Base-by-base conservation (phyloP, 495 filamentous ascomycete genomes). In the Lasiosphaeriaceae sp. region DNA sequence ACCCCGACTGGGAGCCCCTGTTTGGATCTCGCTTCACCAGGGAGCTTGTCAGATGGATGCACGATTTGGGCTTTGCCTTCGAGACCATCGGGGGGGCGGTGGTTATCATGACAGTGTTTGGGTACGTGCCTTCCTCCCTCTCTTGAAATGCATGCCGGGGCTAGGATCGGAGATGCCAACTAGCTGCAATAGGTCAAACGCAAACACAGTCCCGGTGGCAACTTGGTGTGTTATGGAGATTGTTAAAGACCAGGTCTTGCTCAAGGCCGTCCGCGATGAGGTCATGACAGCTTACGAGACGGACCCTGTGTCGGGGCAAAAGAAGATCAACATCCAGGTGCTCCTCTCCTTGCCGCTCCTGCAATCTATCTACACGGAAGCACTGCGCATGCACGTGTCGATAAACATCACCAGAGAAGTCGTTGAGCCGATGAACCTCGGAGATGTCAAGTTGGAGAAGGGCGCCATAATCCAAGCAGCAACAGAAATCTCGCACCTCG, bases 281-380 rank as follows among this genome's bases (percentile, higher is more conserved):
- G 60, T 58, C 1, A 2, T 39, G 12, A 45, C 50, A 5, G 61
- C 60, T 4, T 52, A 57, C 31, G 52, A 41, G 4, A 17, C 47
- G 7, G 54, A 65, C 19, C 31, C 47, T 17, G 50, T 19, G 1
- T 60, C 53, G 2, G 57, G 48, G 31, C 23, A 53, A 12, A n/a
- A 20, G 0, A 35, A 11, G 1, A 22, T 74, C 12, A 57, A 76
- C 35, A 35, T 58, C 12, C 48, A 61, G 47, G 66, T 58, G 11
- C 61, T 77, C 9, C 31, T 61, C 14, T 31, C 58, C 3, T 50
- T 69, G n/a, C 73, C 74, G 8, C 63, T 77, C 0, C 54, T 77
- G 2, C 66, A 72, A 50, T 72, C 74, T 0, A 47, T 75, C 21
- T 77, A 72, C 49, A 58, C 60, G 17, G 76, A 77, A 55, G 59